Base-by-base conservation (phyloP, 345 rosid genomes). In the Boechera stricta region DNA sequence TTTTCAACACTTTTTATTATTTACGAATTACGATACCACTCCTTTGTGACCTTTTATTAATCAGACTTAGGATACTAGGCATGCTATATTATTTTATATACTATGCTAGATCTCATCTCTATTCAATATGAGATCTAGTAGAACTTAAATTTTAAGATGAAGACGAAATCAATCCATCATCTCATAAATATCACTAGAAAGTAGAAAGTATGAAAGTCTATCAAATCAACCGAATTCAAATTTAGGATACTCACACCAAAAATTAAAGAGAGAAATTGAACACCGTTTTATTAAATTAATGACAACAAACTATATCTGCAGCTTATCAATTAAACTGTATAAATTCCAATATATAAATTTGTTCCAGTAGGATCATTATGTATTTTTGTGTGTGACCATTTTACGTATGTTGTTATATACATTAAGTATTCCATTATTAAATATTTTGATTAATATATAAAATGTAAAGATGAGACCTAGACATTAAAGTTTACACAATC, bases 201-300 rank as follows among this genome's bases (percentile, higher is more conserved):
- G 29, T 28, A 38, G 10, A 48, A 51, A 24, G 1, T 51, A 35
- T 33, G 10, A 12, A 33, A 9, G 28, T 35, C 18, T 7, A 33
- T 7, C 13, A 10, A 49, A 66, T 48, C 10, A 49, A 67, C 71
- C 33, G 5, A 51, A 21, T 24, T 33, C 32, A 35, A 21, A 51
- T 51, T 67, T 51, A 5, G 33, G 13, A 67, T 51, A 18, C 18
- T 66, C 44, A 31, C 35, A 66, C 31, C 33, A 32, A 31, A 65
- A 10, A 65, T 1, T 8, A 53, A 24, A 53, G 10, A 36, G 47
- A 36, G 24, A 54, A 52, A 5, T 6, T 52, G 49, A 38, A 12
- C 48, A 52, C 6, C 10, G 6, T 7, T 26, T 6, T 26, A 28
- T 13, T 39, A 21, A 10, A 60, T 11, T 32, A 35, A 7, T 18